These are phyloP conservation scores for Astragalus membranaceus DNA, from an alignment of 306 rosid species.

Conservation along the genomic window DNA sequence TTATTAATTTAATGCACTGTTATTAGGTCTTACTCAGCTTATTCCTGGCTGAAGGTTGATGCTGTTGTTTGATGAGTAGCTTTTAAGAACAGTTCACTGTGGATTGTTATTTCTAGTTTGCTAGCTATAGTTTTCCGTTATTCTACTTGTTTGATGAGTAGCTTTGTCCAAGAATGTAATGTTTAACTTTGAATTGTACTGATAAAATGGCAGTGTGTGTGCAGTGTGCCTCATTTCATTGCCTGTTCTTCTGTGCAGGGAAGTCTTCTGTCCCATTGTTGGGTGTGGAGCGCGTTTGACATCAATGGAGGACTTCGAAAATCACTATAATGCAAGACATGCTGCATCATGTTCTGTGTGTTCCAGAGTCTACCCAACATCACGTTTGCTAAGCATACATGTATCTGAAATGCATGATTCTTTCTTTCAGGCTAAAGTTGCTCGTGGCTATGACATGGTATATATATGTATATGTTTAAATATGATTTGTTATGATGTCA, in stretches of 20 bases:
- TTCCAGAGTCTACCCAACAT: slow-evolving; percentile 81
- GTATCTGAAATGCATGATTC: slow-evolving; percentile 88
- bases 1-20: background rate
- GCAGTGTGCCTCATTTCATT: background rate
- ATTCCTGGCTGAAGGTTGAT: background rate
- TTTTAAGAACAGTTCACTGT: background rate
- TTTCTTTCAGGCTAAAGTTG: slow-evolving; percentile 88
- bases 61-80: background rate
- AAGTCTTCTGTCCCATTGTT: slow-evolving; percentile 70
- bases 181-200: background rate
- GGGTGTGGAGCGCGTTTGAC: slow-evolving; percentile 70
- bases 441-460: slow-evolving; percentile 86
- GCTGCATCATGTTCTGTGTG: slow-evolving; percentile 85
- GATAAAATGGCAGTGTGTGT: background rate
- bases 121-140: background rate
- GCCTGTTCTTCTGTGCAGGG: slow-evolving; percentile 36
- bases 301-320: slow-evolving; percentile 77
- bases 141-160: too few relatives aligned
- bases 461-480: background rate
- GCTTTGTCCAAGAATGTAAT: background rate
- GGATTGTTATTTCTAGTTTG: slow-evolving; percentile 1
- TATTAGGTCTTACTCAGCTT: background rate
- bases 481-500: background rate
- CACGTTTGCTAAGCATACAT: slow-evolving; percentile 73
- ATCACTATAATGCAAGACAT: slow-evolving; percentile 85